These are phyloP conservation scores for Prunus fruticosa DNA, from an alignment of 306 rosid genomes.

Conservation along the genomic window DNA sequence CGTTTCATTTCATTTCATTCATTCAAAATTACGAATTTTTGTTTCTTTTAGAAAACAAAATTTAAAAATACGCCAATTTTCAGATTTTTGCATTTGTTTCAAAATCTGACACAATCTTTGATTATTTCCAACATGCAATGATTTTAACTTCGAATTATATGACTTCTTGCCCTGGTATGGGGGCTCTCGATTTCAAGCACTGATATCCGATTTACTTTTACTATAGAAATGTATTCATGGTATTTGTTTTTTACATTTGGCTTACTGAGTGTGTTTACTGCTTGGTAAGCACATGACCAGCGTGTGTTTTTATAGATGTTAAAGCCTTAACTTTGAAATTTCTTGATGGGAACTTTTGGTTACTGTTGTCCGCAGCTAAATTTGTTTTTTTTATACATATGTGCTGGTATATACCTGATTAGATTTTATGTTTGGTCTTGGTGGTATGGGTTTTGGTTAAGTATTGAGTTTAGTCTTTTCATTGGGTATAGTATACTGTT, in stretches of 20 bases:
- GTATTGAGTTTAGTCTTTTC: not conserved
- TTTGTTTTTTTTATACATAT: conserved; percentile 10
- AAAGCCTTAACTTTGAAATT: not conserved
- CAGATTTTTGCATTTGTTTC: not conserved
- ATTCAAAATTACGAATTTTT: not conserved
- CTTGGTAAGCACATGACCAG: not conserved
- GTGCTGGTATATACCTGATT: not conserved
- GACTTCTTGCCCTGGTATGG: conserved; percentile 2
- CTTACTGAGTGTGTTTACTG: conserved; percentile 8
- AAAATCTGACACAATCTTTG: not conserved
- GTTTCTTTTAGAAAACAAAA: not conserved
- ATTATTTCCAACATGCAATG: conserved; percentile 41
- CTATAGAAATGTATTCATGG: conserved; percentile 5
- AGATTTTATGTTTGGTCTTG: not conserved
- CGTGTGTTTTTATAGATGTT: not conserved
- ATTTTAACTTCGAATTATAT: conserved; percentile 32
- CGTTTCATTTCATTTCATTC: not conserved
- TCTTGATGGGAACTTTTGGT: not conserved
- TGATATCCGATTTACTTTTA: conserved; percentile 34
- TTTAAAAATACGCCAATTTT: not conserved
- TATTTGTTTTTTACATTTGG: conserved; percentile 7
- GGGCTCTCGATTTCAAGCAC: conserved; percentile 13
- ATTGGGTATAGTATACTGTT: not conserved
- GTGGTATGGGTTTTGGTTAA: conserved; percentile 4
- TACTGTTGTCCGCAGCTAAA: conserved; percentile 30